Base-by-base conservation (phyloP, 768 basidiomycete genomes). In the Butyriboletus loyo region DNA sequence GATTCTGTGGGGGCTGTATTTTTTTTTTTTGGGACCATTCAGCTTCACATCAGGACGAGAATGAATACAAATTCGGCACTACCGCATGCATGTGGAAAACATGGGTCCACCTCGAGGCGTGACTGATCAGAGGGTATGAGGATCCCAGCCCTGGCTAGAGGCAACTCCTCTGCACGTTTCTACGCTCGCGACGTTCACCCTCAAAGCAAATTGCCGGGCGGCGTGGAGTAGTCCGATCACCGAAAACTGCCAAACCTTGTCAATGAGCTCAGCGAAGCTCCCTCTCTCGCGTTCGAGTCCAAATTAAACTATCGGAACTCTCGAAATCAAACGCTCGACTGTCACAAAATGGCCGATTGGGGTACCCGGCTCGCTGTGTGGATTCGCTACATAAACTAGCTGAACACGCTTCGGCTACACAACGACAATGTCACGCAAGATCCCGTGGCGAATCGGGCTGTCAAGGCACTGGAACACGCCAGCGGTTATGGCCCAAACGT, bases 41-140 rank as follows among this genome's bases (percentile, higher is more conserved):
- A 43, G 42, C 52, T 58, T 62, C 63, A 48, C 57, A 63, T 59
- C 59, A 56, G 42, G 45, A 52, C 59, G 55, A 61, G 66, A 67
- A 66, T 56, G 58, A 66, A 64, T 39, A 56, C 66, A 64, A 68
- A 66, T 64, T 61, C 58, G 66, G 68, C 28, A 62, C 59, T 53
- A 32, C 27, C 43, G 57, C 44, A 50, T 58, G 57, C 67, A 65
- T 65, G 69, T 69, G 69, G 65, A 51, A 54, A 57, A 59, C 67
- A 71, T 58, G 66, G 63, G 48, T 60, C 63, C 58, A 57, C 67
- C 67, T 69, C 66, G 68, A 69, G 68, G 66, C 45, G 67, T 67
- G 69, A 71, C 58, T 66, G 69, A 69, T 69, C 49, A 2, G 52
- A 69, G 57, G 46, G 51, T 42, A 37, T 59, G 65, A 67, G 66